Evolutionary conservation across 1,284 basidiomycete genomes (phyloP).

Genomic region (Volvariella surrecta): DNA sequence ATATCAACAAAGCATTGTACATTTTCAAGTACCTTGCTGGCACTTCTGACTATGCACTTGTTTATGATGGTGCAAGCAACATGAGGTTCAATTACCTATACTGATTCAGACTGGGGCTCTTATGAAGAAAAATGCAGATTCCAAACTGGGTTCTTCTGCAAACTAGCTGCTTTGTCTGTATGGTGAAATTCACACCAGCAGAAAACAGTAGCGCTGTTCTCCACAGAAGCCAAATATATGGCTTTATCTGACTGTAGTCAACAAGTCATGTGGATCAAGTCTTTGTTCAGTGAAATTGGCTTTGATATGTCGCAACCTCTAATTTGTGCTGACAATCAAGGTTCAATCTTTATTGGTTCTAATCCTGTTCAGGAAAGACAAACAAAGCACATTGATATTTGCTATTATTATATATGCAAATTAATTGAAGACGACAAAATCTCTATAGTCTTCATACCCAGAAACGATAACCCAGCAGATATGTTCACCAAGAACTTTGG

Average conservation of each 20-base stretch:
- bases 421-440: constrained; percentile 13
- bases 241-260: constrained; percentile 16
- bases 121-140: constrained; percentile 12
- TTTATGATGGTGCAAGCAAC: constrained; percentile 13
- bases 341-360: constrained; percentile 21
- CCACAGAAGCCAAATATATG: constrained; percentile 26
- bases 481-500: constrained; percentile 1
- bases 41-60: constrained; percentile 14
- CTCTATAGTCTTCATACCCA: constrained; percentile 10
- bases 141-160: constrained; percentile 15
- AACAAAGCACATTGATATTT: constrained; percentile 33
- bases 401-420: constrained; percentile 27
- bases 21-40: constrained; percentile 1
- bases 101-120: constrained; percentile 21
- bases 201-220: constrained; percentile 19
- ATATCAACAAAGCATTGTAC: constrained; percentile 2
- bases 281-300: constrained; percentile 16
- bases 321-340: constrained; percentile 27
- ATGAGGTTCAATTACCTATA: constrained; percentile 12
- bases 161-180: constrained; percentile 13
- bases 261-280: constrained; percentile 17
- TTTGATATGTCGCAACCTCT: constrained; percentile 4
- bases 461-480: constrained; percentile 11
- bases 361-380: constrained; percentile 20
- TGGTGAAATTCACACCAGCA: constrained; percentile 19